Evolutionary conservation across 1,139 yeast genomes (phyloP).

Genomic region (Komagataea norvegica): DNA sequence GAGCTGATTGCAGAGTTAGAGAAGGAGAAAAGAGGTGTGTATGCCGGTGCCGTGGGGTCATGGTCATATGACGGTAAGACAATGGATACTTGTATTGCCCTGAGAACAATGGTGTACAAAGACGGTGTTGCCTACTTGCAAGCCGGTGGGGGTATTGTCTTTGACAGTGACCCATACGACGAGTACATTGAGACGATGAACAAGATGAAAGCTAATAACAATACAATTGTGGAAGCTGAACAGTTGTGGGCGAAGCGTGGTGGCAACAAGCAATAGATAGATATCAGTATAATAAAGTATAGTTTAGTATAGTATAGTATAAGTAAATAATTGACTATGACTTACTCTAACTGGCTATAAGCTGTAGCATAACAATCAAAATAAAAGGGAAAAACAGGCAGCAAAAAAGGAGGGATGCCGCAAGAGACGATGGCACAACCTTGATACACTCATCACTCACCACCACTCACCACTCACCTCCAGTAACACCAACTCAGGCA

Average conservation of each 20-base stretch:
- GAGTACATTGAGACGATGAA: slow-evolving; percentile 96
- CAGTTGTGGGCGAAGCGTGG: slow-evolving; percentile 49
- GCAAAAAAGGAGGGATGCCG: no score
- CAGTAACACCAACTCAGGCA: no score
- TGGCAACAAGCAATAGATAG: no score
- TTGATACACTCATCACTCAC: no score
- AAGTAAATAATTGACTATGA: no score
- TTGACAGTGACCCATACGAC: slow-evolving; percentile 90
- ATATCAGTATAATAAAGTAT: no score
- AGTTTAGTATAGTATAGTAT: no score
- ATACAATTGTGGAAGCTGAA: slow-evolving; percentile 88
- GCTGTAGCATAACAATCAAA: no score
- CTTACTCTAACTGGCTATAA: no score
- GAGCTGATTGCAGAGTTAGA: slow-evolving; percentile 87
- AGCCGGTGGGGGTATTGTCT: slow-evolving; percentile 98
- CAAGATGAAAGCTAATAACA: slow-evolving; percentile 91
- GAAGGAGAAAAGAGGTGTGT: slow-evolving; percentile 88
- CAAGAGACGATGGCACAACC: no score
- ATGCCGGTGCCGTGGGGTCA: slow-evolving; percentile 99
- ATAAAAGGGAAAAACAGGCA: no score
- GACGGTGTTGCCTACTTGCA: slow-evolving; percentile 88
- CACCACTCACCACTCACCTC: no score
- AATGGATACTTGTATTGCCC: slow-evolving; percentile 96
- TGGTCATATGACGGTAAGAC: slow-evolving; percentile 92
- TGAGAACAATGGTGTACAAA: slow-evolving; percentile 93